phyloP scores from a whole-genome alignment of 2,329 filamentous ascomycete genomes.

The Leptographium wingfieldii region DNA sequence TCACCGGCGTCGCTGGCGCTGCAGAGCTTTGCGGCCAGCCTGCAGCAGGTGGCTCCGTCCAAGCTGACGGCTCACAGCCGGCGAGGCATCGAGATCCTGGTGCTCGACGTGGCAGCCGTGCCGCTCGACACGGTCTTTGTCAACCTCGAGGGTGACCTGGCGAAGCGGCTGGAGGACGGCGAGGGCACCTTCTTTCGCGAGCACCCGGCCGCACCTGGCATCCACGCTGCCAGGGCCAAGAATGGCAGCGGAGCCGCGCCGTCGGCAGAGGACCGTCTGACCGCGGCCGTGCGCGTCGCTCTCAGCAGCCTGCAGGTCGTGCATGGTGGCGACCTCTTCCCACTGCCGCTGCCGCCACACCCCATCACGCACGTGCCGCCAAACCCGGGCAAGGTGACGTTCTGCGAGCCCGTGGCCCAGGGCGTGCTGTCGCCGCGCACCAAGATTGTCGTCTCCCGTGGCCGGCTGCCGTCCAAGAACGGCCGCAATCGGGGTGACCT shows the following conservation, averaged over 20 bases:
- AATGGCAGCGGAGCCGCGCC: slow-evolving; percentile 16
- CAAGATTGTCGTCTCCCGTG: slow-evolving; percentile 67
- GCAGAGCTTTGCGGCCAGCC: slow-evolving; percentile 63
- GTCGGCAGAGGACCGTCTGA: slow-evolving; percentile 44
- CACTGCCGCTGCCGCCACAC: slow-evolving; percentile 67
- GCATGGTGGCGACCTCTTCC: slow-evolving; percentile 69
- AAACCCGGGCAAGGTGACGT: slow-evolving; percentile 73
- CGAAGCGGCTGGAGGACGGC: slow-evolving; percentile 68
- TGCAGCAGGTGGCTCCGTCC: slow-evolving; percentile 63
- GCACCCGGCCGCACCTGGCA: slow-evolving; percentile 28
- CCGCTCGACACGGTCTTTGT: slow-evolving; percentile 78
- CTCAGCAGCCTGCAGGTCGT: slow-evolving; percentile 62
- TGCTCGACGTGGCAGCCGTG: slow-evolving; percentile 69
- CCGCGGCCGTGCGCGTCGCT: slow-evolving; percentile 58
- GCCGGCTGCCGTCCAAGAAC: slow-evolving; percentile 44
- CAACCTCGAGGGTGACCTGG: slow-evolving; percentile 66
- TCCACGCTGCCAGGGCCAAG: slow-evolving; percentile 21
- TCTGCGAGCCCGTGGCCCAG: slow-evolving; percentile 92
- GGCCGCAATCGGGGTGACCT: slow-evolving; percentile 23
- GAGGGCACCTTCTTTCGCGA: slow-evolving; percentile 70
- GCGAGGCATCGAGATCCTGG: slow-evolving; percentile 68
- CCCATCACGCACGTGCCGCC: slow-evolving; percentile 76
- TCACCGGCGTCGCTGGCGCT: slow-evolving; percentile 60
- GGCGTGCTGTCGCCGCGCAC: slow-evolving; percentile 66
- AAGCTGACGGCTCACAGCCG: slow-evolving; percentile 61